Conservation (phyloP, 179 eudicot species). For the Heliamphora pulchella region DNA sequence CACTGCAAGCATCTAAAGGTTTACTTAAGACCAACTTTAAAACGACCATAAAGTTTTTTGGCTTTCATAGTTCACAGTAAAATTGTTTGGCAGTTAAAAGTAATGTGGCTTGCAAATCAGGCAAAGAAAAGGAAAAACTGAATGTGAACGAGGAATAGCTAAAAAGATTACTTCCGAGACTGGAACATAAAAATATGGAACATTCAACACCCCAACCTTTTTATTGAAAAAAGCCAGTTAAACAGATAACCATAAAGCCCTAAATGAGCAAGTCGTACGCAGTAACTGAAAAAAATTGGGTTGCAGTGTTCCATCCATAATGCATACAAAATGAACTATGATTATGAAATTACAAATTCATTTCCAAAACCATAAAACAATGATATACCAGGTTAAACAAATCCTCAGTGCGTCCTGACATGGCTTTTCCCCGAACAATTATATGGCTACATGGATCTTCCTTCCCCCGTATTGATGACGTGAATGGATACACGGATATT, state of each 20-base stretch:
- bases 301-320: not conserved
- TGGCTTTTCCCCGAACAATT: constrained; percentile 92
- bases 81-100: not conserved
- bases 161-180: too few relatives aligned
- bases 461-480: constrained; percentile 70
- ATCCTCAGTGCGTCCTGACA: constrained; percentile 87
- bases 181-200: too few relatives aligned
- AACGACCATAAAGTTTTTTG: too few relatives aligned
- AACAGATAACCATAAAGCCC: not conserved
- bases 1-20: too few relatives aligned
- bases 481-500: constrained; percentile 84
- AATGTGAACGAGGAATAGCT: too few relatives aligned
- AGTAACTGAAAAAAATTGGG: not conserved
- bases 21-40: too few relatives aligned
- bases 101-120: not conserved
- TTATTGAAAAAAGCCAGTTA: not conserved
- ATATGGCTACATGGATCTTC: constrained; percentile 66
- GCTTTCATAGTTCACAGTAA: too few relatives aligned
- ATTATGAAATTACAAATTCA: not conserved
- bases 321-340: not conserved
- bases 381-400: constrained; percentile 71
- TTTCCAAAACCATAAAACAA: not conserved
- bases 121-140: not conserved
- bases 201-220: too few relatives aligned
- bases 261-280: not conserved